Evolutionary conservation across 2,329 filamentous ascomycete species (phyloP).

Genomic region (Arthrinium puccinioides): DNA sequence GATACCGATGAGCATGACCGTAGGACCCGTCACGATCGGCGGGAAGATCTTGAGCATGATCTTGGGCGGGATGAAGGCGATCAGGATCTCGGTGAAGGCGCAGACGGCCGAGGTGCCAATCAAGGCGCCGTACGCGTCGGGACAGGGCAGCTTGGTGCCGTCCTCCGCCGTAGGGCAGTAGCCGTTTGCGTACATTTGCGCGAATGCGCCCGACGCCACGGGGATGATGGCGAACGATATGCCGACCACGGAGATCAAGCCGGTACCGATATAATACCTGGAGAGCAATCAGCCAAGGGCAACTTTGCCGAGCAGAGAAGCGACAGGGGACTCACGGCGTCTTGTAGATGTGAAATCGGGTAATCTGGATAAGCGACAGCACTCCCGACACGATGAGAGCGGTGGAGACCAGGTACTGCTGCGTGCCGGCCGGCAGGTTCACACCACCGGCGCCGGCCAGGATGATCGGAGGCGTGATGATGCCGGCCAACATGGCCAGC

Average conservation of each 20-base stretch:
- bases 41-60: conserved; percentile 68
- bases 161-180: conserved; percentile 53
- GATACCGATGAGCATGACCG: conserved; percentile 66
- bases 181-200: conserved; percentile 72
- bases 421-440: conserved; percentile 51
- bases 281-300: conserved; percentile 2
- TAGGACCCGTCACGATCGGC: conserved; percentile 69
- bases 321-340: conserved; percentile 43
- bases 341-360: conserved; percentile 63
- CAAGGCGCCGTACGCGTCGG: conserved; percentile 68
- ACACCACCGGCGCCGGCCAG: conserved; percentile 55
- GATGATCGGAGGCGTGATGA: conserved; percentile 75
- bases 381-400: conserved; percentile 73
- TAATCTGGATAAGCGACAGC: conserved; percentile 70
- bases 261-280: conserved; percentile 71
- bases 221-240: conserved; percentile 73
- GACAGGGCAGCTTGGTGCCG: conserved; percentile 65
- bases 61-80: conserved; percentile 67
- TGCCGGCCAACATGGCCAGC: conserved; percentile 66
- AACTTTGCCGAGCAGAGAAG: background rate
- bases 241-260: conserved; percentile 71
- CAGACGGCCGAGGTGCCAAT: conserved; percentile 63
- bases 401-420: conserved; percentile 74
- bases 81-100: conserved; percentile 61
- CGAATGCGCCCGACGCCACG: conserved; percentile 62